These are phyloP conservation scores for Crucihimalaya himalaica DNA, from an alignment of 345 rosid genomes.

Conservation along the genomic window DNA sequence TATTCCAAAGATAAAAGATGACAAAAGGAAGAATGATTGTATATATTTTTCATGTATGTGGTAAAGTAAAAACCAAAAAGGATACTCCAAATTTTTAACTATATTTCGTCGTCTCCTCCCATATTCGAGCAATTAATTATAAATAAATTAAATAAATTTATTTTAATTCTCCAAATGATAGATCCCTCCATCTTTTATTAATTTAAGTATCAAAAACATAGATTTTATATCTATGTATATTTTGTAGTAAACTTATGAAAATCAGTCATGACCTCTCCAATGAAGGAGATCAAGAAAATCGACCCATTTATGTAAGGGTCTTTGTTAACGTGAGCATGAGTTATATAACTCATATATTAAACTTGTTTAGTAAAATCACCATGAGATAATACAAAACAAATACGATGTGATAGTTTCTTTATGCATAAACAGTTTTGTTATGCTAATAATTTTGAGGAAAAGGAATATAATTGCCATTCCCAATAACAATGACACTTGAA, in stretches of 20 bases:
- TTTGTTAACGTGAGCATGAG: slow-evolving; percentile 19
- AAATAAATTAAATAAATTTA: not conserved
- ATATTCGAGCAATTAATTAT: slow-evolving; percentile 17
- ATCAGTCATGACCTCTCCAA: not conserved
- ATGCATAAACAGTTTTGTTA: not conserved
- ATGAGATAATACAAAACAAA: slow-evolving; percentile 14
- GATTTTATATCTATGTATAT: not conserved
- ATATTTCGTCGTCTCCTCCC: slow-evolving; percentile 29
- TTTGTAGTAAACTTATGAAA: not conserved
- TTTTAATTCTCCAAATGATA: slow-evolving; percentile 1
- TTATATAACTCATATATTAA: not conserved
- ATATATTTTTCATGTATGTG: slow-evolving; percentile 35
- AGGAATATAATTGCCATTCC: slow-evolving; percentile 36
- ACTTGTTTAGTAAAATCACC: not conserved
- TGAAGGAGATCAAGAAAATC: slow-evolving; percentile 11
- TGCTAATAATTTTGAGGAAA: slow-evolving; percentile 16
- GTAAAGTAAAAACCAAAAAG: slow-evolving; percentile 34
- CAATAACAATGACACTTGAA: slow-evolving; percentile 44
- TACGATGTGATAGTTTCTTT: slow-evolving; percentile 14
- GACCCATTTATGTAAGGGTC: not conserved
- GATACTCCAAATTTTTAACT: slow-evolving; percentile 13
- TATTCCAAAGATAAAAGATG: slow-evolving; percentile 37
- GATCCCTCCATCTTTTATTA: not conserved
- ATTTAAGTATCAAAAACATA: not conserved
- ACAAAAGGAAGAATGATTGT: slow-evolving; percentile 43